Evolutionary conservation across 495 filamentous ascomycete species (phyloP).

Genomic region (Parathielavia hyrcaniae): DNA sequence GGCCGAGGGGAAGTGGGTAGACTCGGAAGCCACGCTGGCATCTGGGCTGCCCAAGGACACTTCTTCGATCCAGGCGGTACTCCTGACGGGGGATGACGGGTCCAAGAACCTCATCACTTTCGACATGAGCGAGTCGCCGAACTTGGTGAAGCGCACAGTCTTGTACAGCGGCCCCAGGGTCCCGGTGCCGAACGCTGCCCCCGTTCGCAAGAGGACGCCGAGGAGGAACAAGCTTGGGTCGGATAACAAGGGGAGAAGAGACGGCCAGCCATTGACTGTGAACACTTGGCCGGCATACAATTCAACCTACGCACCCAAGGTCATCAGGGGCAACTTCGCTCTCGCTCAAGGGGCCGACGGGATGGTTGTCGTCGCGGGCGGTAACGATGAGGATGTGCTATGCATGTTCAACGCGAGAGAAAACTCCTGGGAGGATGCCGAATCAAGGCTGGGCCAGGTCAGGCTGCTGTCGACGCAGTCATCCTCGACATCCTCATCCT

Average conservation of each 20-base stretch:
- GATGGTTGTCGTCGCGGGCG: conserved; percentile 71
- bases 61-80: conserved; percentile 47
- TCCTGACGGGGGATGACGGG: conserved; percentile 66
- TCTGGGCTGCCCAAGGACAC: conserved; percentile 50
- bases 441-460: conserved; percentile 52
- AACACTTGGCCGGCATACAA: conserved; percentile 76
- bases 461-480: conserved; percentile 31
- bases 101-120: conserved; percentile 80
- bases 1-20: conserved; percentile 50
- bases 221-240: conserved; percentile 28
- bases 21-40: conserved; percentile 56
- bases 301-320: conserved; percentile 58
- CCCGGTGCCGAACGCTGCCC: conserved; percentile 39
- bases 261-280: conserved; percentile 38
- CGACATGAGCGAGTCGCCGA: conserved; percentile 70
- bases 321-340: conserved; percentile 44
- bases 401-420: conserved; percentile 73
- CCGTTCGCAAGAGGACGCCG: conserved; percentile 25
- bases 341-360: conserved; percentile 48
- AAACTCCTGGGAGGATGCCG: conserved; percentile 79
- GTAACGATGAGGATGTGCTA: conserved; percentile 57
- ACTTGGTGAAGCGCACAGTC: conserved; percentile 61
- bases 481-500: conserved; percentile 34
- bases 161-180: conserved; percentile 44
- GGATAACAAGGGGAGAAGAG: conserved; percentile 28